Base-by-base conservation (phyloP, 306 rosid genomes). In the Cucurbita ficifolia region DNA sequence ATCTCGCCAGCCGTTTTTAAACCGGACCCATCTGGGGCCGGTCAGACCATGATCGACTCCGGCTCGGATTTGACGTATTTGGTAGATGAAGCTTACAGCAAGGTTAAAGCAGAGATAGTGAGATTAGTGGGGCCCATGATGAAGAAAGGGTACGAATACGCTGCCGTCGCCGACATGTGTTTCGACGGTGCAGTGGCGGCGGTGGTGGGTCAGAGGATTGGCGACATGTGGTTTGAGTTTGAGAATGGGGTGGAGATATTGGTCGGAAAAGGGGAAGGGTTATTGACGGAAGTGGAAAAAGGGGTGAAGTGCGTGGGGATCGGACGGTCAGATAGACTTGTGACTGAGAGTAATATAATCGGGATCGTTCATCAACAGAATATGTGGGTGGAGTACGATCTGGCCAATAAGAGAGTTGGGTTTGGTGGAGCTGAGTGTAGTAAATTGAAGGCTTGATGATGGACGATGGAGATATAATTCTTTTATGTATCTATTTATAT, bases 1-100 rank as follows among this genome's bases (percentile, higher is more conserved):
- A 90, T 93, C 1, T 46, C 72, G 0, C 76, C 88, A 0, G 6
- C 96, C 0, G 83, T 79, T 24, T 90, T 94, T 65, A 83, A 57
- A 10, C 98, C 96, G 2, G 74, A 89, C 61, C 67, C 86, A 0
- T 67, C 90, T 7, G 97, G 98, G n/a, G 58, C 97, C 78, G 98
- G 98, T 67, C 98, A 94, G 21, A 94, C 98, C 49, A 89, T 94
- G 83, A 52, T 94, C 0, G 98, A 94, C 64, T 94, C 98, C 0
- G 98, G 97, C 1, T 86, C 96, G 39, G 96, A 94, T 21, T 81
- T 94, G 52, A 87, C 89, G 0, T 89, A 63, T 42, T 11, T 90
- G 0, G 96, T 87, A 57, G 98, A 89, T 39, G 95, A 78, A 77
- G 98, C 96, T 1, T 94, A 94, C 7, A 40, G 79, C 39, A 80